Base-by-base conservation (phyloP, 2,329 filamentous ascomycete genomes). In the Pezicula rhizophila region DNA sequence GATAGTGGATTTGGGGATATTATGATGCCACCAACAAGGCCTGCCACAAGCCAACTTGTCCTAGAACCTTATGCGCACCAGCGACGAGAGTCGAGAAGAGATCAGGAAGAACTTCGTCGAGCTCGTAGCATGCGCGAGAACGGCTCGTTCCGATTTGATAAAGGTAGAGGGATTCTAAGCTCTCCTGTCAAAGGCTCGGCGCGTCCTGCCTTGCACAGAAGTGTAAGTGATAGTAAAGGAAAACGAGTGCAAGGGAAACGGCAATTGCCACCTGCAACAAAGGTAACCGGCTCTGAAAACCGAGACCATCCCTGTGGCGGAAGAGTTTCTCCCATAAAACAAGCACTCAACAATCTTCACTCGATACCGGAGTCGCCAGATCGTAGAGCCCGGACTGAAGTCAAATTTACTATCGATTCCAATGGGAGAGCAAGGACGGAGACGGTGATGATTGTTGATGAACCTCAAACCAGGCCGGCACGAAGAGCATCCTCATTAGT, bases 351-450 rank as follows among this genome's bases (percentile, higher is more conserved):
- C 2, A 77, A 70, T 2, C 66, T 84, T 35, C 72, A 74, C 18
- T 80, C 80, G 1, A 84, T 84, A 26, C 79, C 79, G 0, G 81
- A 84, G 59, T 64, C 70, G 10, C 61, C 68, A 26, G 15, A 50
- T 2, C 50, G 53, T 39, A 67, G 70, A 45, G 71, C 73, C 34
- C 71, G 77, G 37, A 75, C 78, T 1, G 76, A 80, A 38, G 78
- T 84, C 6, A 80, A 77, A 56, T 81, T 85, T 52, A 80, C 74
- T 14, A 82, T 85, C 52, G 80, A 84, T 57, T 71, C 77, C n/a
- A 74, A 75, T 46, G 81, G 81, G 18, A 73, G 79, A 48, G 64
- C 64, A 5, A 59, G 55, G 46, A 60, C 61, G 25, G 60, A 64
- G 47, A 64, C 61, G 31, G 54, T 63, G 11, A 33, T 60, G 17